These are phyloP conservation scores for Phyllosticta citriasiana DNA, from an alignment of 2,329 filamentous ascomycete genomes.

Conservation along the genomic window DNA sequence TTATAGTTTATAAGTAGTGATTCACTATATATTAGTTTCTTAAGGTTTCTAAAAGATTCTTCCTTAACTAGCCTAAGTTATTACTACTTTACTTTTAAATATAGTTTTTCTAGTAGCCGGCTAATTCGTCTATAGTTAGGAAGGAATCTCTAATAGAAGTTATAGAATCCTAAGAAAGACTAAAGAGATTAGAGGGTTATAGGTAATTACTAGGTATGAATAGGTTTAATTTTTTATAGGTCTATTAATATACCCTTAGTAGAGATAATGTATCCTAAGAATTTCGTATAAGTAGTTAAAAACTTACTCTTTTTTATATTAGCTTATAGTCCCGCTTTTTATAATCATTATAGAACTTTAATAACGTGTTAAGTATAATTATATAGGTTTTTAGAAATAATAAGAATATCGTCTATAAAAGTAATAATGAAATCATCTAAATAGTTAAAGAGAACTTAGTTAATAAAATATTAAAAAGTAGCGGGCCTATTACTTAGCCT, in stretches of 20 bases:
- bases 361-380: constrained; percentile 4
- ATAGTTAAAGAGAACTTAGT: no score
- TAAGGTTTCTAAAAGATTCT: background rate
- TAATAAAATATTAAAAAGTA: no score
- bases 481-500: no score
- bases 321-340: constrained; percentile 3
- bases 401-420: constrained; percentile 15
- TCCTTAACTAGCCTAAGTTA: background rate
- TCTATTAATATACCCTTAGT: constrained; percentile 7
- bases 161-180: constrained; percentile 12
- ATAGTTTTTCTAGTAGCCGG: no score
- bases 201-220: constrained; percentile 2
- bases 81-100: background rate
- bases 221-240: constrained; percentile 9
- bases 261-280: constrained; percentile 12
- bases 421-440: constrained; percentile 12
- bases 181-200: constrained; percentile 8
- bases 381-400: constrained; percentile 7
- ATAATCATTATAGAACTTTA: constrained; percentile 5
- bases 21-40: background rate
- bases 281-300: constrained; percentile 3
- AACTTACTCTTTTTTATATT: constrained; percentile 12
- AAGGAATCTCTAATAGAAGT: constrained; percentile 8
- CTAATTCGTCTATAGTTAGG: background rate
- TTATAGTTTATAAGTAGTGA: background rate